A percentile compares a stretch with the other conserved stretches of the same genome.
Evolutionary conservation across 2,329 filamentous ascomycete species (phyloP).

Genomic region (Mycocentrospora acerina): DNA sequence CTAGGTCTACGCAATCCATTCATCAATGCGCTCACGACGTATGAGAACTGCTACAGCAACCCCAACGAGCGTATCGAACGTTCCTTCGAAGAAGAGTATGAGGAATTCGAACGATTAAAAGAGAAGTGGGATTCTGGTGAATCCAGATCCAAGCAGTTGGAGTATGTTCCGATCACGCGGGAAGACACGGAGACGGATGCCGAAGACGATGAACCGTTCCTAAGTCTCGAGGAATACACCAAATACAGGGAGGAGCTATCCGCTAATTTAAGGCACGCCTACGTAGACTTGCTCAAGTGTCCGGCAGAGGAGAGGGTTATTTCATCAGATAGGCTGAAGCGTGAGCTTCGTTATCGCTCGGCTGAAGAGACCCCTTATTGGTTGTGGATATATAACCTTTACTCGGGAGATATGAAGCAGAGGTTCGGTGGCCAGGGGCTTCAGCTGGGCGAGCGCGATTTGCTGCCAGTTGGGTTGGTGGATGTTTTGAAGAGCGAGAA

Average conservation of each 20-base stretch:
- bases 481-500: conserved; percentile 3
- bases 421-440: conserved; percentile 43
- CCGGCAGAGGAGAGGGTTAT: conserved; percentile 28
- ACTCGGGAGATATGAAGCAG: conserved; percentile 43
- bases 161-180: background rate
- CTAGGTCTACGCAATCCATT: conserved; percentile 52
- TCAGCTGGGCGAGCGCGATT: conserved; percentile 42
- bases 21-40: conserved; percentile 44
- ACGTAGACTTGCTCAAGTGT: conserved; percentile 41
- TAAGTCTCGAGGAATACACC: conserved; percentile 50
- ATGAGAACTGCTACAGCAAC: conserved; percentile 24
- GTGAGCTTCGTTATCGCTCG: conserved; percentile 1
- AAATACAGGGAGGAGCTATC: conserved; percentile 47
- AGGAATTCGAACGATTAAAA: conserved; percentile 35
- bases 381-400: conserved; percentile 49
- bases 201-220: conserved; percentile 44
- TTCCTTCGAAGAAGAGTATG: conserved; percentile 30
- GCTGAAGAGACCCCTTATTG: conserved; percentile 43
- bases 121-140: conserved; percentile 32
- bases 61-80: conserved; percentile 14
- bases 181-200: conserved; percentile 16
- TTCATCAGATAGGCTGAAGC: conserved; percentile 22
- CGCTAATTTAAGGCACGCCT: conserved; percentile 39
- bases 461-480: conserved; percentile 45
- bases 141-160: conserved; percentile 4